phyloP scores from a whole-genome alignment of 208 protist genomes.

The Leishmania aethiopica region DNA sequence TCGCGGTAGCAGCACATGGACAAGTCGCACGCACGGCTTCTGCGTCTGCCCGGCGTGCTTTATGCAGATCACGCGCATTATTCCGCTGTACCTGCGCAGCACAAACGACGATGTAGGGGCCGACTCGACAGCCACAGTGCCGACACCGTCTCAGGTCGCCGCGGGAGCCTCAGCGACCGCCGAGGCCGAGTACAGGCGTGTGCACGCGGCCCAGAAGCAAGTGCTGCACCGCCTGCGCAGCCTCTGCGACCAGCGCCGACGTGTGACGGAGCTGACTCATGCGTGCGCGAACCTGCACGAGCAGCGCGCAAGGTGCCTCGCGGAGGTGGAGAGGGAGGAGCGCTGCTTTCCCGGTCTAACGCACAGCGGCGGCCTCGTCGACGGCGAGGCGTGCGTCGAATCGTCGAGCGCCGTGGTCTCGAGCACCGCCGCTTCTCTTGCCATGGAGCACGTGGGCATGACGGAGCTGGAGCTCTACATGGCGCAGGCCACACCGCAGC shows the following conservation, averaged over 20 bases:
- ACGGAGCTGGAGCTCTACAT: slow-evolving; percentile 84
- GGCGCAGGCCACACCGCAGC: slow-evolving; percentile 46
- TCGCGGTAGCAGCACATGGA: neutral
- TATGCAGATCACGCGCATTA: slow-evolving; percentile 35
- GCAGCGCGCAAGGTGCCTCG: slow-evolving; percentile 39
- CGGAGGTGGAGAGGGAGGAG: slow-evolving; percentile 57
- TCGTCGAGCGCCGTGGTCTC: neutral
- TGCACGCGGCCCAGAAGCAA: slow-evolving; percentile 55
- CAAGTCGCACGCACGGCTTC: slow-evolving; percentile 6
- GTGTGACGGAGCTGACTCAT: slow-evolving; percentile 50
- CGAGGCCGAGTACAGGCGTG: slow-evolving; percentile 23
- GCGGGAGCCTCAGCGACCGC: slow-evolving; percentile 7
- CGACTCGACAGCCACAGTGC: neutral
- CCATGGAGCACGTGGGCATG: slow-evolving; percentile 56
- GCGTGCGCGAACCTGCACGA: slow-evolving; percentile 68
- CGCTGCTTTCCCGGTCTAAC: slow-evolving; percentile 42
- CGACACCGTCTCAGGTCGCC: neutral
- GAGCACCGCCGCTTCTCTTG: slow-evolving; percentile 7
- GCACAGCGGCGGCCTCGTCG: slow-evolving; percentile 8
- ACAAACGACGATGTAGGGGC: slow-evolving; percentile 15
- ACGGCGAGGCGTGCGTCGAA: neutral
- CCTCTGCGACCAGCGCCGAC: slow-evolving; percentile 40
- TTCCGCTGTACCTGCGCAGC: slow-evolving; percentile 56
- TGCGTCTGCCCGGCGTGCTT: slow-evolving; percentile 60
- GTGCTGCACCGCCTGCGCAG: slow-evolving; percentile 48